Percentiles rank a stretch among this genome's conserved stretches.
These are phyloP conservation scores for Vaccinium myrtillus DNA, from an alignment of 148 eudicot genomes.

Conservation along the genomic window DNA sequence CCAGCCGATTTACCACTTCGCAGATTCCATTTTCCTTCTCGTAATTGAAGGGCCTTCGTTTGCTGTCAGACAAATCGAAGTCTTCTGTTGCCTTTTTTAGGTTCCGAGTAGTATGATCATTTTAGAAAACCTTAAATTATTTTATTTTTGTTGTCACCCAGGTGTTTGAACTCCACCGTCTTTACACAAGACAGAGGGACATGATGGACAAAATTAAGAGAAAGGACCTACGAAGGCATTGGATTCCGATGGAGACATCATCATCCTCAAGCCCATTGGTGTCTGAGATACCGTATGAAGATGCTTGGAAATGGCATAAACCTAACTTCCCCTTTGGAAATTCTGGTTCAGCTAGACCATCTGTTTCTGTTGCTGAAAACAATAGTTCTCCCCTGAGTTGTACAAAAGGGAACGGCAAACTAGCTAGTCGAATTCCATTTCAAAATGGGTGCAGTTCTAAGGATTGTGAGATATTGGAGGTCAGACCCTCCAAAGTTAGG, in stretches of 20 bases:
- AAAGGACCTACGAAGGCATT: constrained; percentile 40
- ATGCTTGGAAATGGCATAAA: constrained; percentile 48
- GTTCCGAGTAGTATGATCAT: not conserved
- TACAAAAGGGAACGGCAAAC: constrained; percentile 39
- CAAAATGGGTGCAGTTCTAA: constrained; percentile 44
- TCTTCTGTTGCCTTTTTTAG: not conserved
- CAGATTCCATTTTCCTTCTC: not conserved
- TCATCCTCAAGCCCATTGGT: constrained; percentile 54
- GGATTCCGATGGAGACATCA: constrained; percentile 53
- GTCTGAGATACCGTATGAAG: constrained; percentile 38
- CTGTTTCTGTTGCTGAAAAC: constrained; percentile 31
- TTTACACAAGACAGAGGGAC: constrained; percentile 68
- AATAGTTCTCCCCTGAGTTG: constrained; percentile 42
- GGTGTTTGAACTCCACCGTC: constrained; percentile 83
- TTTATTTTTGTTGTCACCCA: constrained; percentile 18
- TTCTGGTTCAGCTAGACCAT: constrained; percentile 31
- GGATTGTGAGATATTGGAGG: constrained; percentile 40
- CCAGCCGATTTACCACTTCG: not conserved
- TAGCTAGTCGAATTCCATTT: constrained; percentile 21
- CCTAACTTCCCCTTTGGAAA: constrained; percentile 33
- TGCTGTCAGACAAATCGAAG: not conserved
- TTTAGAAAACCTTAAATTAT: not conserved
- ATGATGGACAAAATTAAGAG: constrained; percentile 64
- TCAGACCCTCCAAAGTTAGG: constrained; percentile 52
- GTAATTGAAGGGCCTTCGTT: not conserved